Evolutionary conservation across 2,329 filamentous ascomycete genomes (phyloP), one percentile per base, ranked within the genome.

Genomic region (Fusarium mundagurra): DNA sequence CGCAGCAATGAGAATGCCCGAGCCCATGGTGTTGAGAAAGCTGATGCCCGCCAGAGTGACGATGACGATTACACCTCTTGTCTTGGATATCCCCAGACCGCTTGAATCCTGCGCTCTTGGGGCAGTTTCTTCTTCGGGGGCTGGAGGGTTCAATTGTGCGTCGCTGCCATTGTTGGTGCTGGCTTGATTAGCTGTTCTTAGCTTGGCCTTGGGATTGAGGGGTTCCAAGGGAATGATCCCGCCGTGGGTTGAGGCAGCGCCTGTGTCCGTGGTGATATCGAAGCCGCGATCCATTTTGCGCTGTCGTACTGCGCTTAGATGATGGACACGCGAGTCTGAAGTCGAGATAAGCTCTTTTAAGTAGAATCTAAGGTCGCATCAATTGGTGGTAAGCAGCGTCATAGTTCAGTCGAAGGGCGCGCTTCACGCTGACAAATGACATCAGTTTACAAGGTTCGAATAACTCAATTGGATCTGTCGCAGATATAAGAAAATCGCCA

Each of bases 21-120:
- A 77, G 18, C 76, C 76, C 72, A 77, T 77, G 2, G 76, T 77
- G 9, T 77, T 77, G 67, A 77, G 76, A 20, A 77, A 77, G 13
- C 74, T 75, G 17, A 73, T 74, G 1, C 72, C 68, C 1, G 76
- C 64, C 0, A 77, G 65, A 2, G 75, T 77, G 4, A 75, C 50
- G 1, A 75, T 75, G 9, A 71, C 72, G 0, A 61, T 62, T 1
- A 71, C 66, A 1, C 53, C 69, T 13, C 72, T 60, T 0, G 55
- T 57, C 9, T 68, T 75, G 16, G 72, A 74, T 7, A 74, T 69
- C 0, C 61, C 44, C 3, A 71, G 44, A 2, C 16, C 33, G 0
- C 17, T 24, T 1, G 36, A 43, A 16, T 36, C 59, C 16, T 22
- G 14, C 6, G 22, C 4, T 11, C 10, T 18, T 16, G 29, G 5